Percentiles rank a stretch among this genome's conserved stretches.
phyloP scores from a whole-genome alignment of 2,329 filamentous ascomycete genomes.

The Fusarium coffeatum region DNA sequence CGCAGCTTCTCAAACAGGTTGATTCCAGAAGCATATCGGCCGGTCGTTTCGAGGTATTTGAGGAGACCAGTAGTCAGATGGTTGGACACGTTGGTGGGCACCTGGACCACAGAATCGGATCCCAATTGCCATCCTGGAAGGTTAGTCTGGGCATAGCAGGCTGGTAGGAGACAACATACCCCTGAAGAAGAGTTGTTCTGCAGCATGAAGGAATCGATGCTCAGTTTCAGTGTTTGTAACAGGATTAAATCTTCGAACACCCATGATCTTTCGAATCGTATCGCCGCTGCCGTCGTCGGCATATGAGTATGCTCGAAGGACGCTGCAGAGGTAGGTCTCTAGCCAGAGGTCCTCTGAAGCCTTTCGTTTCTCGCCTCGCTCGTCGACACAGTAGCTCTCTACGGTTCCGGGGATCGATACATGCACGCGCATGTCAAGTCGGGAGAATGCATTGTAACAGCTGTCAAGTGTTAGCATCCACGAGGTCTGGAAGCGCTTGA shows the following conservation, averaged over 20 bases:
- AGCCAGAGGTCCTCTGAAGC: slow-evolving; percentile 96
- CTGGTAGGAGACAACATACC: slow-evolving; percentile 63
- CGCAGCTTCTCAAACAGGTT: slow-evolving; percentile 98
- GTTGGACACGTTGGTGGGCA: slow-evolving; percentile 96
- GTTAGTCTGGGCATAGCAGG: slow-evolving; percentile 30
- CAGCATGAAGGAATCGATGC: slow-evolving; percentile 93
- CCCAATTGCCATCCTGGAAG: slow-evolving; percentile 87
- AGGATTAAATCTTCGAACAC: slow-evolving; percentile 96
- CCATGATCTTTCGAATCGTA: slow-evolving; percentile 95
- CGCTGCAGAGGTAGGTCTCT: slow-evolving; percentile 96
- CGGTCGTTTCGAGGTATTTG: slow-evolving; percentile 95
- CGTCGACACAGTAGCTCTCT: slow-evolving; percentile 97
- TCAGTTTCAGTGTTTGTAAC: slow-evolving; percentile 98
- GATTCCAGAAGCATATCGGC: slow-evolving; percentile 92
- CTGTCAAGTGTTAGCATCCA: slow-evolving; percentile 47
- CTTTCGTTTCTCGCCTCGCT: slow-evolving; percentile 92
- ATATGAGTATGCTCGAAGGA: slow-evolving; percentile 94
- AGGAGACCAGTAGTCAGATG: slow-evolving; percentile 93
- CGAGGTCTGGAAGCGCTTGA: slow-evolving; percentile 39
- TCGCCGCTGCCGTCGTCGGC: slow-evolving; percentile 95
- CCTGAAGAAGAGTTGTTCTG: slow-evolving; percentile 94
- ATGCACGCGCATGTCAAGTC: slow-evolving; percentile 97
- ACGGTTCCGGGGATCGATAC: slow-evolving; percentile 97
- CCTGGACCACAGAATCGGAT: slow-evolving; percentile 96
- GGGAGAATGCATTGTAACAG: slow-evolving; percentile 99